Percentiles rank a stretch among this genome's conserved stretches.
Conservation (phyloP, 2,329 filamentous ascomycete genomes). For the Aspergillus viridinutans region DNA sequence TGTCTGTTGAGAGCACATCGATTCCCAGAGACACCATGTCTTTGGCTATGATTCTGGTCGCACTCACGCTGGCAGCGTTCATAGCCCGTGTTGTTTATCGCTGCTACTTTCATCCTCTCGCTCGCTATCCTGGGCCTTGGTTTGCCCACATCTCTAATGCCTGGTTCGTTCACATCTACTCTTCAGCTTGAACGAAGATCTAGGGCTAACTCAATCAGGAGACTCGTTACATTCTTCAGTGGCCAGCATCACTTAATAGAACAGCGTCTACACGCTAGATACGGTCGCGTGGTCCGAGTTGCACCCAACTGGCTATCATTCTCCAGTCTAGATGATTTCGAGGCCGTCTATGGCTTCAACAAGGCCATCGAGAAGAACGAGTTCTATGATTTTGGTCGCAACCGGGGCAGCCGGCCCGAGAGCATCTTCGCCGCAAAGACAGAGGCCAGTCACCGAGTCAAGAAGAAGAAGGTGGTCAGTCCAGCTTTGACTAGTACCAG, state of each 20-base stretch:
- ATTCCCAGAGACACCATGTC: not conserved
- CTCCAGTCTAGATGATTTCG: conserved; percentile 11
- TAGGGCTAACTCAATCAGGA: conserved; percentile 1
- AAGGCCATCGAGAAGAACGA: conserved; percentile 14
- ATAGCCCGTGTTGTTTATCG: conserved; percentile 9
- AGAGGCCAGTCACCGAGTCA: conserved; percentile 11
- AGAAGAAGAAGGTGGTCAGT: conserved; percentile 10
- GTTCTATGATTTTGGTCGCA: conserved; percentile 15
- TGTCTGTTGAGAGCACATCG: not conserved
- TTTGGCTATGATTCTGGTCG: not conserved
- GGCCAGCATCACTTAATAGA: conserved; percentile 13
- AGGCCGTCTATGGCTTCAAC: conserved; percentile 17
- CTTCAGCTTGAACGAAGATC: too few species aligned
- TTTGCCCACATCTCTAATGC: conserved; percentile 39
- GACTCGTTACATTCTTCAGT: conserved; percentile 9
- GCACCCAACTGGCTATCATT: conserved; percentile 19
- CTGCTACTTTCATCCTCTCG: conserved; percentile 51
- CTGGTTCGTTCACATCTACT: conserved; percentile 5
- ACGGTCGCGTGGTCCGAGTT: conserved; percentile 15
- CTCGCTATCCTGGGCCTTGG: conserved; percentile 62
- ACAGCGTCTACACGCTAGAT: conserved; percentile 11
- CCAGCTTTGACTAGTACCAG: conserved; percentile 11
- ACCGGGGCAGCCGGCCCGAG: not conserved
- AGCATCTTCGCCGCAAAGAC: conserved; percentile 14
- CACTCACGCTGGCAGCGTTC: not conserved